Evolutionary conservation across 768 basidiomycete genomes (phyloP).

Genomic region (Mycena metata): DNA sequence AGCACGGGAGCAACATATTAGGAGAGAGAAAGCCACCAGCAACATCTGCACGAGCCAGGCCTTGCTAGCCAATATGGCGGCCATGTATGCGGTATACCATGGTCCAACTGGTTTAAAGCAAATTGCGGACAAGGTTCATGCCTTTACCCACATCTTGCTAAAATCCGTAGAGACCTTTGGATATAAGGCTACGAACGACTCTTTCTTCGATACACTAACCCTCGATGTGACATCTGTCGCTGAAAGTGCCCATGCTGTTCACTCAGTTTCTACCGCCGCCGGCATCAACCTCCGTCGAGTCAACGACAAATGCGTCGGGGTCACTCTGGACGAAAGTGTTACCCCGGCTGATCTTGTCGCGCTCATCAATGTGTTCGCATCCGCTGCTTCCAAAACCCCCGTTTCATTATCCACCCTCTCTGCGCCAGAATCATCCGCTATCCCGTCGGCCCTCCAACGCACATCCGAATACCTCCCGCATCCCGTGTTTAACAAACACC

Average conservation of each 20-base stretch:
- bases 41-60: conserved; percentile 99
- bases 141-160: conserved; percentile 84
- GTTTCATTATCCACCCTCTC: conserved; percentile 63
- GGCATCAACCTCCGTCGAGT: conserved; percentile 90
- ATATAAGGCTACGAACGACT: conserved; percentile 76
- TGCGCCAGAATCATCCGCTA: conserved; percentile 56
- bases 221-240: conserved; percentile 77
- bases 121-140: conserved; percentile 93
- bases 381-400: conserved; percentile 66
- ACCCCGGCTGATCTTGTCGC: conserved; percentile 79
- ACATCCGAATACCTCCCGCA: conserved; percentile 84
- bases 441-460: conserved; percentile 71
- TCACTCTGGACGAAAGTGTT: conserved; percentile 94
- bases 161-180: conserved; percentile 77
- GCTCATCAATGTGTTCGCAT: conserved; percentile 86
- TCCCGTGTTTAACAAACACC: conserved; percentile 95
- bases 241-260: conserved; percentile 71
- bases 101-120: conserved; percentile 87
- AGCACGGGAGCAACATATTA: conserved; percentile 98
- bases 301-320: conserved; percentile 81
- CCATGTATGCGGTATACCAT: conserved; percentile 98
- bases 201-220: conserved; percentile 94
- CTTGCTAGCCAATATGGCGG: conserved; percentile 98
- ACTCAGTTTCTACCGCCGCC: conserved; percentile 70
- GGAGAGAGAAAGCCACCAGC: conserved; percentile 97